Base-by-base conservation (phyloP, 495 filamentous ascomycete genomes). In the Aspergillus leporis region DNA sequence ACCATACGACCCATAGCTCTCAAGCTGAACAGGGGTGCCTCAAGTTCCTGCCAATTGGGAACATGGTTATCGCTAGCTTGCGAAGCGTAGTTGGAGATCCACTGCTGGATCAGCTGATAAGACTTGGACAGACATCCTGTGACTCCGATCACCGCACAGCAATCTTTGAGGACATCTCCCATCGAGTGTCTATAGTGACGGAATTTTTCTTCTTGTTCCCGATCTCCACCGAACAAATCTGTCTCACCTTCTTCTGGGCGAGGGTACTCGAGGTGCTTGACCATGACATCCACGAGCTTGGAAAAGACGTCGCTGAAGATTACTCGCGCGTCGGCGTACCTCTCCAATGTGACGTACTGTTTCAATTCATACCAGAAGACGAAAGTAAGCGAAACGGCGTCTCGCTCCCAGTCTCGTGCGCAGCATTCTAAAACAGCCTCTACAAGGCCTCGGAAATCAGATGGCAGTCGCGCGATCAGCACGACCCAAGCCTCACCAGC, bases 301-400 rank as follows among this genome's bases (percentile, higher is more conserved):
- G 90, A 87, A 72, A 90, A 98, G 48, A 96, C 78, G 58, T 92
- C 89, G 32, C 87, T 78, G 61, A 87, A 88, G 55, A 87, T 79
- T 53, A 88, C 65, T 30, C 93, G 84, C 16, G 93, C 89, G 56
- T 91, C 81, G n/a, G 86, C 87, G 67, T 96, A 98, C 58, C 86
- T 87, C 7, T 97, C 93, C 34, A 98, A 73, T 7, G 91, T 90
- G 32, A 98, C 79, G 67, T 96, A 97, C 75, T 96, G 92, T 78
- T 99, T 99, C 54, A 99, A 77, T 70, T 99, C 94, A 71, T 95
- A 98, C 94, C 94, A 99, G 77, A 98, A 98, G 52, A 86, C 84
- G 72, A 98, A 98, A 0, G 94, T 99, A 58, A 93, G 83, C 28
- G 90, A 87, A 53, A 98, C 88, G 9, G 90, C 92, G 52, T 98